Conservation (phyloP, 2,329 filamentous ascomycete species). For the Xylariaceae sp. region DNA sequence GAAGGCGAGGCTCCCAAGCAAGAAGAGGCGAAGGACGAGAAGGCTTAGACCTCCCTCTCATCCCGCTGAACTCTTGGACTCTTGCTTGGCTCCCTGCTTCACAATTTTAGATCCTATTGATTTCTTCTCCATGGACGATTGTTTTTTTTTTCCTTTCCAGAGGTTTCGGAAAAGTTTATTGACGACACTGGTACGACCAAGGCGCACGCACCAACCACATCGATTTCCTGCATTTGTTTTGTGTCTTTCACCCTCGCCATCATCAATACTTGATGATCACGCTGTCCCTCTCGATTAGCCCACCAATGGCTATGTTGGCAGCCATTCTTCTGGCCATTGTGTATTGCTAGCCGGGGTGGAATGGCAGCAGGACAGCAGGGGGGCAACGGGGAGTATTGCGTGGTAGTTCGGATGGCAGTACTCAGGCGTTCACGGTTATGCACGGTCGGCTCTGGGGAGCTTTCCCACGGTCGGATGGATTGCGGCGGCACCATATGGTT, state of each 20-base stretch:
- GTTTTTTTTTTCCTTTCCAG: conserved; percentile 20
- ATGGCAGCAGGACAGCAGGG: conserved; percentile 18
- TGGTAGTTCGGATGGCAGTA: conserved; percentile 28
- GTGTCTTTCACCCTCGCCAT: no score
- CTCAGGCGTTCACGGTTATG: conserved; percentile 33
- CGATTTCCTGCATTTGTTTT: conserved; percentile 31
- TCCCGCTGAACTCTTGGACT: background rate
- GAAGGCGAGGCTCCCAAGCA: conserved; percentile 41
- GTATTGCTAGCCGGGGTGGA: conserved; percentile 17
- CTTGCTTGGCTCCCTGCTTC: conserved; percentile 10
- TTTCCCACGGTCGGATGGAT: conserved; percentile 30
- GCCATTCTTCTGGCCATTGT: conserved; percentile 10
- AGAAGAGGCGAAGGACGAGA: conserved; percentile 51
- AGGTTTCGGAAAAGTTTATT: conserved; percentile 32
- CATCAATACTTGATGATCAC: no score
- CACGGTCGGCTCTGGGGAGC: conserved; percentile 28
- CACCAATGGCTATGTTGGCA: conserved; percentile 14
- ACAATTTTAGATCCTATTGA: conserved; percentile 12
- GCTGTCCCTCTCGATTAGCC: background rate
- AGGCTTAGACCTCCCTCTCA: conserved; percentile 39
- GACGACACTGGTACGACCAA: conserved; percentile 22
- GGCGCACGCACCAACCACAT: conserved; percentile 21
- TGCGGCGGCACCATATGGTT: conserved; percentile 33
- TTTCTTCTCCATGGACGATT: conserved; percentile 15
- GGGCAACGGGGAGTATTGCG: conserved; percentile 22